A percentile compares a stretch with the other conserved stretches of the same genome.
Conservation (phyloP, 352 stramenopile genomes). For the Pythium chondricola region DNA sequence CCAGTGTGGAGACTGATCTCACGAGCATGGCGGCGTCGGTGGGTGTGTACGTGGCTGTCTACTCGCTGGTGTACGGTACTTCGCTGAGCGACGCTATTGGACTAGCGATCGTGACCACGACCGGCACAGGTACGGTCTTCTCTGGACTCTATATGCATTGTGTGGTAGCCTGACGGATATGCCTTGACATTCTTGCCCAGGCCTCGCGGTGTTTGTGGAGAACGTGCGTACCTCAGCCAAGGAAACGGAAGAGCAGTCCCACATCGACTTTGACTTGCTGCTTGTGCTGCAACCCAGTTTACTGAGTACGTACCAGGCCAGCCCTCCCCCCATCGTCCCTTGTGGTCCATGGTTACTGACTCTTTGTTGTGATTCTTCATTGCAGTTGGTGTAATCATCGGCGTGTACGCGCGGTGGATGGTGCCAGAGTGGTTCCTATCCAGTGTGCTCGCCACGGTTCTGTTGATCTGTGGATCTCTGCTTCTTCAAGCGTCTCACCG, state of each 20-base stretch:
- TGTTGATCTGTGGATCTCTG: slow-evolving; percentile 19
- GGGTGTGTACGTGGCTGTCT: slow-evolving; percentile 14
- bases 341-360: slow-evolving; percentile 1
- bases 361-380: not conserved
- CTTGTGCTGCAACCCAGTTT: slow-evolving; percentile 14
- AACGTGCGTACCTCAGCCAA: slow-evolving; percentile 9
- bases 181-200: no score
- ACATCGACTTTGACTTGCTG: slow-evolving; percentile 21
- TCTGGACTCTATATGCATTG: not conserved
- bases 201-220: slow-evolving; percentile 11
- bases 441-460: slow-evolving; percentile 9
- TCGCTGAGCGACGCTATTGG: slow-evolving; percentile 10
- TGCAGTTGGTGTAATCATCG: slow-evolving; percentile 15
- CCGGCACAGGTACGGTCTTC: not conserved
- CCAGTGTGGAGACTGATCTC: not conserved
- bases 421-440: slow-evolving; percentile 16
- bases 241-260: not conserved
- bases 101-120: slow-evolving; percentile 9
- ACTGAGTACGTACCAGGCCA: slow-evolving; percentile 14
- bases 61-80: slow-evolving; percentile 5
- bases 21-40: slow-evolving; percentile 4
- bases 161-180: not conserved
- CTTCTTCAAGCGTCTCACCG: slow-evolving; percentile 17
- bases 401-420: slow-evolving; percentile 9
- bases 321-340: not conserved